Conservation (phyloP, 306 rosid genomes). For the Sphenostylis stenocarpa region DNA sequence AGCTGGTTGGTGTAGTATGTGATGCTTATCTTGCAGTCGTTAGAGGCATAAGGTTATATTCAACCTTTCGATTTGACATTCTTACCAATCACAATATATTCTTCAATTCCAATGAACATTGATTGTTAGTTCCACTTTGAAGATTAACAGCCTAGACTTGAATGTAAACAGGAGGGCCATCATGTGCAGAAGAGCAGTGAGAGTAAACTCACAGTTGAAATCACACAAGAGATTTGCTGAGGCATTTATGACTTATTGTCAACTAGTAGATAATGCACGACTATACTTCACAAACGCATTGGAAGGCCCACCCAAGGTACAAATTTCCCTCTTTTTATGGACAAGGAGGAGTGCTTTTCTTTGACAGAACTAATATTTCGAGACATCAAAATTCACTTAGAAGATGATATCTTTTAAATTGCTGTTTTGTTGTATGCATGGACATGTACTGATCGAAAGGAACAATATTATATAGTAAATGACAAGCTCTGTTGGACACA, state of each 20-base stretch:
- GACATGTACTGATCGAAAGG: no score
- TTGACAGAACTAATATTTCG: no score
- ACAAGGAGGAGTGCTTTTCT: no score
- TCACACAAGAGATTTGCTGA: conserved; percentile 92
- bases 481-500: no score
- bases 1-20: conserved; percentile 94
- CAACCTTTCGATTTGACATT: conserved; percentile 8
- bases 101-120: not conserved
- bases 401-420: not conserved
- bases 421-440: no score
- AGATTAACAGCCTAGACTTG: conserved; percentile 12
- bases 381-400: no score
- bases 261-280: conserved; percentile 77
- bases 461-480: no score
- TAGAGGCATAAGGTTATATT: conserved; percentile 75
- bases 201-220: conserved; percentile 77
- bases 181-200: conserved; percentile 80
- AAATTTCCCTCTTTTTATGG: conserved; percentile 7
- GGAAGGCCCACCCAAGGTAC: conserved; percentile 93
- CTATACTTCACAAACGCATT: conserved; percentile 80
- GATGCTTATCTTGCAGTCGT: conserved; percentile 90
- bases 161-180: conserved; percentile 78
- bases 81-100: conserved; percentile 5
- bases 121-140: not conserved
- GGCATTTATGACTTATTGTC: conserved; percentile 75